Conservation (phyloP, 352 stramenopile genomes). For the Globisporangium nunn region DNA sequence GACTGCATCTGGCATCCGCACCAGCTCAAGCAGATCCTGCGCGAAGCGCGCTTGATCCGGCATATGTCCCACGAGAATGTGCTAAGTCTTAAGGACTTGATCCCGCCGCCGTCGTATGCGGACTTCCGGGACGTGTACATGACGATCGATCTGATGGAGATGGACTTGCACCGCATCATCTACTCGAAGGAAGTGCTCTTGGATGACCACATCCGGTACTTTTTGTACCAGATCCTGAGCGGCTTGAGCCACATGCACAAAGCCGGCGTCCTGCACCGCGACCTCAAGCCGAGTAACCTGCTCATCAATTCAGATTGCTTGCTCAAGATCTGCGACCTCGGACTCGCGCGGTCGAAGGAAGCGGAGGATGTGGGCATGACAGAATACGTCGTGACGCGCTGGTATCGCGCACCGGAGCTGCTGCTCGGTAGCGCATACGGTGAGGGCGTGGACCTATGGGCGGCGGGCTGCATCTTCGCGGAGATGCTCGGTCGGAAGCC, state of each 20-base stretch:
- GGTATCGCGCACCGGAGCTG: conserved; percentile 84
- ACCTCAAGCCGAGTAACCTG: conserved; percentile 84
- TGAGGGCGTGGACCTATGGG: conserved; percentile 82
- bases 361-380: conserved; percentile 88
- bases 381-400: conserved; percentile 87
- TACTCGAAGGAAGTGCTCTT: conserved; percentile 89
- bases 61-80: conserved; percentile 86
- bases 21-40: conserved; percentile 85
- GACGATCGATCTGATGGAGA: conserved; percentile 90
- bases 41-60: conserved; percentile 78
- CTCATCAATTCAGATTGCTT: conserved; percentile 92
- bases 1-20: conserved; percentile 88
- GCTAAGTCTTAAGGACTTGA: conserved; percentile 78
- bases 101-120: conserved; percentile 72
- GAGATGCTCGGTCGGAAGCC: conserved; percentile 85
- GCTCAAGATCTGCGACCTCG: conserved; percentile 96
- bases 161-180: conserved; percentile 90
- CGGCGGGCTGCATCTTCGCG: conserved; percentile 82
- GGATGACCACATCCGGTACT: conserved; percentile 92
- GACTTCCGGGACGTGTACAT: conserved; percentile 89
- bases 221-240: conserved; percentile 91
- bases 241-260: conserved; percentile 85
- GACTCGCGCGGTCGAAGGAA: conserved; percentile 86
- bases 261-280: conserved; percentile 75
- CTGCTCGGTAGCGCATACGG: conserved; percentile 79